Conservation (phyloP, 2,329 filamentous ascomycete species). For the Aspergillus calidoustus region DNA sequence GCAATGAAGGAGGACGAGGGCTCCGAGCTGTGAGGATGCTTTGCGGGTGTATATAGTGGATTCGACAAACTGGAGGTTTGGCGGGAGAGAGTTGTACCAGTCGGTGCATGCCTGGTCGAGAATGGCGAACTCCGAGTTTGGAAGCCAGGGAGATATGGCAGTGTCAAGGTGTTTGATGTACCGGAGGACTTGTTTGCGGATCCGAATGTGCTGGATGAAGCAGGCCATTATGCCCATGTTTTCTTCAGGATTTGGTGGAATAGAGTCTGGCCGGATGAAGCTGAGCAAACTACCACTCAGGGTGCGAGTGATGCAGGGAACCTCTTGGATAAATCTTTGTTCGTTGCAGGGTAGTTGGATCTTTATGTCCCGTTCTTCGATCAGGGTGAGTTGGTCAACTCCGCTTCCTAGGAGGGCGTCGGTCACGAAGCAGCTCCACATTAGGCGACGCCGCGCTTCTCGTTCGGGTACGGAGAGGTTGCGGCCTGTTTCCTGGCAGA, state of each 20-base stretch:
- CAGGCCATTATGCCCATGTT: conserved; percentile 17
- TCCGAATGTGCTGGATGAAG: conserved; percentile 15
- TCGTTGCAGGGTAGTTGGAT: conserved; percentile 17
- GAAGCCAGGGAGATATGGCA: conserved; percentile 15
- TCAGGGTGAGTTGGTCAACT: conserved; percentile 16
- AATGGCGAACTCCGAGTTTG: conserved; percentile 15
- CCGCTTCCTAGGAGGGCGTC: conserved; percentile 19
- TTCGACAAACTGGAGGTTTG: conserved; percentile 5
- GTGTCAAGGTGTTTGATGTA: conserved; percentile 18
- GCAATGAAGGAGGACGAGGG: conserved; percentile 12
- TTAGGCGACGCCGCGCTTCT: conserved; percentile 14
- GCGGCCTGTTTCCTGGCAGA: conserved; percentile 5
- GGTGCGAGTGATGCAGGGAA: conserved; percentile 11
- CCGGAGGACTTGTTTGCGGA: conserved; percentile 15
- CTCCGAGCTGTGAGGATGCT: conserved; percentile 12
- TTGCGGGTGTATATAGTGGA: conserved; percentile 14
- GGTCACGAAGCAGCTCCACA: conserved; percentile 17
- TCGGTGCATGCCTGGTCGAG: conserved; percentile 12
- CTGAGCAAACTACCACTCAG: neutral
- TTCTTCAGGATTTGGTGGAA: conserved; percentile 3
- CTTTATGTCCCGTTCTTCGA: conserved; percentile 13
- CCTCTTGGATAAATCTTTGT: conserved; percentile 3
- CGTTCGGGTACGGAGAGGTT: conserved; percentile 9
- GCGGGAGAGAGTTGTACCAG: conserved; percentile 10
- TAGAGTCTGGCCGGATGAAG: conserved; percentile 7